Conservation (phyloP, 2,329 filamentous ascomycete species). For the Curvularia hawaiiensis region DNA sequence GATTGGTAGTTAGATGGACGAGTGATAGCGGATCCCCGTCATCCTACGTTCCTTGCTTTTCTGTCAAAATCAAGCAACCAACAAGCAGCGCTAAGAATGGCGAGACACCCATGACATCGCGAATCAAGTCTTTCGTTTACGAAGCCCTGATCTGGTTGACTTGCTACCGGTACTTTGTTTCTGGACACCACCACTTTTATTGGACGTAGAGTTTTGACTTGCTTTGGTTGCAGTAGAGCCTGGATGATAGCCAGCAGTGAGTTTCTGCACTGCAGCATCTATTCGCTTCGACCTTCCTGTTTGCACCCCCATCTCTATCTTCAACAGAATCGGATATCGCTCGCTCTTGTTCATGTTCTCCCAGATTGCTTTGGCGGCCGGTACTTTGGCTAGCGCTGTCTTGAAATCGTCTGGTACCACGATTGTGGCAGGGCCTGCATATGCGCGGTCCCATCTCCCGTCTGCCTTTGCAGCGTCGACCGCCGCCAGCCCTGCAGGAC, state of each 20-base stretch:
- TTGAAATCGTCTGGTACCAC: constrained; percentile 58
- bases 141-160: constrained; percentile 1
- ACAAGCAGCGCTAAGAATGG: background rate
- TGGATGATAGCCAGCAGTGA: constrained; percentile 11
- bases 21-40: too few species aligned
- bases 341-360: constrained; percentile 53
- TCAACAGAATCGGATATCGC: constrained; percentile 54
- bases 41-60: too few species aligned
- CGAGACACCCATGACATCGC: background rate
- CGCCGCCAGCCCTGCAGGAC: constrained; percentile 53
- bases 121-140: constrained; percentile 3
- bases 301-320: constrained; percentile 51
- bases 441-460: constrained; percentile 64
- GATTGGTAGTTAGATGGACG: too few species aligned
- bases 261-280: constrained; percentile 46
- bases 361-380: constrained; percentile 49
- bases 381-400: constrained; percentile 47
- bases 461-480: constrained; percentile 62
- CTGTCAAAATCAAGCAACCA: too few species aligned
- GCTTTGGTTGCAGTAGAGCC: background rate
- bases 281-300: constrained; percentile 47
- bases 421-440: constrained; percentile 56
- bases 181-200: background rate
- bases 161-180: background rate
- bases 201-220: background rate